These are phyloP conservation scores for Choiromyces venosus DNA, from an alignment of 495 filamentous ascomycete species.

Conservation along the genomic window DNA sequence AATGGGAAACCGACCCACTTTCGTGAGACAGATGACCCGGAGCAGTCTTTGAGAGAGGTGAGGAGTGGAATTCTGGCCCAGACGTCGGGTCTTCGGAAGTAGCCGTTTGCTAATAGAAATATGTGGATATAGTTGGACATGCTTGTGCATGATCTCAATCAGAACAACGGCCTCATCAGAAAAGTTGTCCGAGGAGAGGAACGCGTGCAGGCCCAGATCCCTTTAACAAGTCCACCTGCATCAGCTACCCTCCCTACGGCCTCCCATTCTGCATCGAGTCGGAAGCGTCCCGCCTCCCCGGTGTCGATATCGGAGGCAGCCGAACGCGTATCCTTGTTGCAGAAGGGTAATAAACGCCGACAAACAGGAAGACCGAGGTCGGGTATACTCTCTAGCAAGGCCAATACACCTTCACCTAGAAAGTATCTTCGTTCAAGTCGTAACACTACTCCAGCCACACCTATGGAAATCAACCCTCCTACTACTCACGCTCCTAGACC, in stretches of 20 bases:
- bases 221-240: conserved; percentile 33
- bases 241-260: conserved; percentile 32
- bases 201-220: conserved; percentile 30
- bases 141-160: conserved; percentile 49
- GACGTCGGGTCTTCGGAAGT: not conserved
- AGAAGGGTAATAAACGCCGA: conserved; percentile 41
- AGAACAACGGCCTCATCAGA: conserved; percentile 55
- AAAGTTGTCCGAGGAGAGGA: conserved; percentile 39
- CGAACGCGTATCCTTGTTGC: conserved; percentile 47
- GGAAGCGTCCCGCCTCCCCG: conserved; percentile 53
- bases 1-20: conserved; percentile 60
- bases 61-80: conserved; percentile 29
- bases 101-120: conserved; percentile 26
- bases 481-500: conserved; percentile 39
- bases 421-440: conserved; percentile 40
- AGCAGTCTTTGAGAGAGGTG: conserved; percentile 56
- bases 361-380: conserved; percentile 38
- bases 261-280: conserved; percentile 20
- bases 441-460: conserved; percentile 39
- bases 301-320: conserved; percentile 57
- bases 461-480: conserved; percentile 31
- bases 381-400: conserved; percentile 27
- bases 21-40: conserved; percentile 60
- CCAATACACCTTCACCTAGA: conserved; percentile 40
- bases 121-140: conserved; percentile 47